Evolutionary conservation across 2,329 filamentous ascomycete genomes (phyloP), one percentile per base, ranked within the genome.

Genomic region (Neopestalotiopsis rosae): DNA sequence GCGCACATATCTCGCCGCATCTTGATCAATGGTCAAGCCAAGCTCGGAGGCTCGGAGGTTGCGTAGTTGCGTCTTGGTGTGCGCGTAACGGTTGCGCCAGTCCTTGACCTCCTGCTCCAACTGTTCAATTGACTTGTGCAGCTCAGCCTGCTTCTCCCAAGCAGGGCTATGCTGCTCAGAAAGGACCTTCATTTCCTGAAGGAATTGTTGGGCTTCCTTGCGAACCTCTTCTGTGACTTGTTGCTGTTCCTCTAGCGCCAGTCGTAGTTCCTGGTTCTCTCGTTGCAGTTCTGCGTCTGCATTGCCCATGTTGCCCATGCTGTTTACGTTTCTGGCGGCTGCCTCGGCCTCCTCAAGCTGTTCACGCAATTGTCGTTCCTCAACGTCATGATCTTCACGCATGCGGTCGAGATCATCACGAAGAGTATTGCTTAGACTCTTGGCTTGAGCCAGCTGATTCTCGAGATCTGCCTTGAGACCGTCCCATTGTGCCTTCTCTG

Each of bases 11-110:
- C 87, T 89, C 64, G 88, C 89, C n/a, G 91, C 90, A 73, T 95
- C 91, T 70, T 91, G 88, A 7, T 92, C 89, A 58, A 91, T 82
- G 7, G 87, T 84, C 58, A 97, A 83, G 13, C 93, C 94, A 70
- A 93, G 89, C 0, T 94, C 96, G 0, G 94, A 94, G 5, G 93
- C 91, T 65, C 94, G 91, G 78, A 97, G 86, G 76, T 88, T 92
- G 65, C 95, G 90, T 63, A 97, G 85, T 79, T 98, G 95, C 2
- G 95, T 93, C 83, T 97, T 98, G 49, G 93, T 88, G 73, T 91
- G 92, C 32, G 94, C 92, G 77, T 98, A 98, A 61, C 95, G 92
- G 74, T 91, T 90, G 77, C 94, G 94, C 96, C 96, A 99, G 65
- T 95, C 91, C 67, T 92, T 92, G 61, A 97, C 90, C 77, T 98